Conservation (phyloP, 768 basidiomycete genomes). For the Candolleomyces efflorescens region DNA sequence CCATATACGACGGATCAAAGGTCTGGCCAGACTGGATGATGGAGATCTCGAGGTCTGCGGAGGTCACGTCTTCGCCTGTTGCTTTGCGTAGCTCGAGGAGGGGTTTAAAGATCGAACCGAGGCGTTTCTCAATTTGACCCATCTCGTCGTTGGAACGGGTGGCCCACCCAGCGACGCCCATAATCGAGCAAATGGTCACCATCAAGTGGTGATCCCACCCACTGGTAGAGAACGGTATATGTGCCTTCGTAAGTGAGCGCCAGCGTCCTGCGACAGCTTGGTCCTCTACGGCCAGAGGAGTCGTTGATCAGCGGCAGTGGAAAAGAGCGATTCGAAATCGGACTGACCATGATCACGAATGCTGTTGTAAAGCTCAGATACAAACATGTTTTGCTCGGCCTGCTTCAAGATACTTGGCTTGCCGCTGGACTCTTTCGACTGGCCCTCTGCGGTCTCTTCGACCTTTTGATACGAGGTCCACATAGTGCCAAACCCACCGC, state of each 20-base stretch:
- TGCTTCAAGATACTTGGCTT: conserved; percentile 16
- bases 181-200: neutral
- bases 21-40: conserved; percentile 1
- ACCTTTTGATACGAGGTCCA: neutral
- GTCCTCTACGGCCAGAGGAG: too few species aligned
- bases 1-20: conserved; percentile 16
- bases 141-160: conserved; percentile 6
- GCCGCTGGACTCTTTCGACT: conserved; percentile 1
- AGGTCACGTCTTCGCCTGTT: conserved; percentile 20
- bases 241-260: conserved; percentile 33
- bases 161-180: neutral
- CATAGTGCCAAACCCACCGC: neutral
- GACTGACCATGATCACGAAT: conserved; percentile 35
- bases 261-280: conserved; percentile 41
- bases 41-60: conserved; percentile 18
- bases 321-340: conserved; percentile 35
- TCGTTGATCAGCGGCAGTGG: too few species aligned
- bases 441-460: neutral
- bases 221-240: conserved; percentile 12
- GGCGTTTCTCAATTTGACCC: conserved; percentile 18
- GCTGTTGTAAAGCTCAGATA: conserved; percentile 26
- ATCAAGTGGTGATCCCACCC: neutral
- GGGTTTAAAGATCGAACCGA: conserved; percentile 23
- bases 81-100: conserved; percentile 19
- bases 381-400: conserved; percentile 12